Percentiles rank a stretch among this genome's conserved stretches.
Conservation (phyloP, 1,284 basidiomycete species). For the Tilletiopsis washingtonensis region DNA sequence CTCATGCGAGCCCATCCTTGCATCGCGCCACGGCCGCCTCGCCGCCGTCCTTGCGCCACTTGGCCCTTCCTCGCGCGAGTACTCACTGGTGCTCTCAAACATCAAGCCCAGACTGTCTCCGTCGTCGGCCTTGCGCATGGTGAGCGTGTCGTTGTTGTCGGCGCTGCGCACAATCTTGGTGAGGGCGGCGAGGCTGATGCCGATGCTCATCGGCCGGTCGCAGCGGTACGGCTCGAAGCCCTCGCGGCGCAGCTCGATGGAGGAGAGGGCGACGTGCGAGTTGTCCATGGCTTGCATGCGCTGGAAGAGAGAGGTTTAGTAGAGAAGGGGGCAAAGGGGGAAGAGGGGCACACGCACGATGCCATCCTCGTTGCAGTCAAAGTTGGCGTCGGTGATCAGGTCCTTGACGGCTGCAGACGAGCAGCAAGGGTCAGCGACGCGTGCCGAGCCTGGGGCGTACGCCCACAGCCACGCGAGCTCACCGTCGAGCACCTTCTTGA, state of each 20-base stretch:
- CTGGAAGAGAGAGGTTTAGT: constrained; percentile 10
- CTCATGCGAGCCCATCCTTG: too few relatives aligned
- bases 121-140: constrained; percentile 83
- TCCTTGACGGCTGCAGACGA: constrained; percentile 72
- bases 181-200: constrained; percentile 62
- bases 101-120: constrained; percentile 80
- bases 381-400: constrained; percentile 94
- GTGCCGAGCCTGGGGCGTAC: not conserved
- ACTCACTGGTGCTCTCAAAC: constrained; percentile 82
- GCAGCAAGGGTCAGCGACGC: constrained; percentile 1
- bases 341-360: constrained; percentile 57
- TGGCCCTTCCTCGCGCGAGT: too few relatives aligned
- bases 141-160: constrained; percentile 89
- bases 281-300: constrained; percentile 92
- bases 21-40: too few relatives aligned
- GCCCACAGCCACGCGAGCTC: not conserved
- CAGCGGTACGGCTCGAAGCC: constrained; percentile 63
- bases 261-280: constrained; percentile 94
- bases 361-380: constrained; percentile 90
- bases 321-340: not conserved
- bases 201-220: constrained; percentile 79
- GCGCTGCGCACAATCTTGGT: constrained; percentile 96
- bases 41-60: too few relatives aligned
- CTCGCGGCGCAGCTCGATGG: constrained; percentile 58
- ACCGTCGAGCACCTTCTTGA: constrained; percentile 40